Evolutionary conservation across 2,329 filamentous ascomycete genomes (phyloP).

Genomic region (Exophiala oligosperma): DNA sequence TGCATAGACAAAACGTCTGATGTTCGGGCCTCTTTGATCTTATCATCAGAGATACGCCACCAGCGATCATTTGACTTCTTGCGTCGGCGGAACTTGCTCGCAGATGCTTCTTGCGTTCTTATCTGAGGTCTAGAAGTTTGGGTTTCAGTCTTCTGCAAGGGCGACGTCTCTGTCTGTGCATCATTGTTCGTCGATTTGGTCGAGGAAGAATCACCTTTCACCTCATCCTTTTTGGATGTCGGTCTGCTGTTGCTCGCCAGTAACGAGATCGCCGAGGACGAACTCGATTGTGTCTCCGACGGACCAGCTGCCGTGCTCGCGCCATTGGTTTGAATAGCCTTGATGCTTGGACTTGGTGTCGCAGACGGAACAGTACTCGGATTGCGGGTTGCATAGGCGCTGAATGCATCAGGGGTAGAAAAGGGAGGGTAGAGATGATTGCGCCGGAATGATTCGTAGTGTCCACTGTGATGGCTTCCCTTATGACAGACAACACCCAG

Average conservation of each 20-base stretch:
- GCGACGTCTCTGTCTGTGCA: constrained; percentile 1
- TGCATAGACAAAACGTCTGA: constrained; percentile 90
- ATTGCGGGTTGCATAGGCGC: constrained; percentile 63
- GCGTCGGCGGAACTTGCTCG: constrained; percentile 50
- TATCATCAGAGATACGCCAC: constrained; percentile 98
- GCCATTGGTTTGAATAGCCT: constrained; percentile 37
- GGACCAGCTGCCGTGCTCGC: constrained; percentile 33
- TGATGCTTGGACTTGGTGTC: constrained; percentile 50
- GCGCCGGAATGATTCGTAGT: constrained; percentile 93
- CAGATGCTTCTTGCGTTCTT: constrained; percentile 28
- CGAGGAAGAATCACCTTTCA: neutral
- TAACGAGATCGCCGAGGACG: constrained; percentile 25
- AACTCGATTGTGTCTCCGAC: constrained; percentile 23
- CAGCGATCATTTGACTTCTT: constrained; percentile 71
- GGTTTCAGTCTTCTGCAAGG: constrained; percentile 22
- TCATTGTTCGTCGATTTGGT: constrained; percentile 7
- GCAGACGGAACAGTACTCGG: constrained; percentile 47
- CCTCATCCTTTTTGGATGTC: constrained; percentile 13
- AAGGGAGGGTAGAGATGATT: constrained; percentile 79
- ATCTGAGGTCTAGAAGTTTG: constrained; percentile 25
- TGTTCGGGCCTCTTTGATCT: constrained; percentile 91
- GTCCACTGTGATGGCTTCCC: constrained; percentile 91
- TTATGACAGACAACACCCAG: constrained; percentile 90
- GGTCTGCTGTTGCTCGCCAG: constrained; percentile 22
- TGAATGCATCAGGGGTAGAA: constrained; percentile 78